Base-by-base conservation (phyloP, 108 stramenopile species). In the Cafeteria roenbergensis region DNA sequence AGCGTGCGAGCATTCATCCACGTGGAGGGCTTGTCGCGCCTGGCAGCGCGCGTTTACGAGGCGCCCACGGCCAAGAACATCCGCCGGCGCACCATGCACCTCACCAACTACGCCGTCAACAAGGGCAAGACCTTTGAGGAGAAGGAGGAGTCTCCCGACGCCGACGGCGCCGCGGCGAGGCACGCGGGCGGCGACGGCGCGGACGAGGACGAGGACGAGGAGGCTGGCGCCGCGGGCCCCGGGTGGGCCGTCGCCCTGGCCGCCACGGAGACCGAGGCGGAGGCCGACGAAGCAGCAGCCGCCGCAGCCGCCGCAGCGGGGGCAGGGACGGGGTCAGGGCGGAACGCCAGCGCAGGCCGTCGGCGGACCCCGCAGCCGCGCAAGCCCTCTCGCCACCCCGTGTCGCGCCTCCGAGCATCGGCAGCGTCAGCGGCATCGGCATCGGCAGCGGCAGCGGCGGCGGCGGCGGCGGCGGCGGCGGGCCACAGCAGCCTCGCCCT, bases 71-170 rank as follows among this genome's bases (percentile, higher is more conserved):
- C 1, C 20, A 61, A 32, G 24, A 53, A 53, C n/a, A 21, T 24
- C 1, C 9, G n/a, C 59, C 2, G 2, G 20, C 22, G 30, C 22
- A 61, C 8, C 36, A 32, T 28, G 29, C 59, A 61, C 30, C 37
- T 61, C 20, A 61, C 59, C 59, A 61, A 61, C 59, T 61, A 61
- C 37, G 8, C 59, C 34, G 30, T 61, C 20, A 61, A 61, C 59
- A 61, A 61, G n/a, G 59, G 22, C 59, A 9, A 61, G n/a, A 27
- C 20, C 34, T 3, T 61, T 32, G 24, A 21, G 21, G 21, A 26
- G 34, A 2, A 29, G 59, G 2, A 12, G 30, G 59, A 2, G 9
- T 9, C 29, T 14, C 4, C 9, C 32, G 56, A 9, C 60, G 9
- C 31, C 8, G 14, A 9, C 56, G 31, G 29, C 56, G 56, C 4